These are phyloP conservation scores for Cytauxzoon felis DNA, from an alignment of 169 alveolate genomes.

Conservation along the genomic window DNA sequence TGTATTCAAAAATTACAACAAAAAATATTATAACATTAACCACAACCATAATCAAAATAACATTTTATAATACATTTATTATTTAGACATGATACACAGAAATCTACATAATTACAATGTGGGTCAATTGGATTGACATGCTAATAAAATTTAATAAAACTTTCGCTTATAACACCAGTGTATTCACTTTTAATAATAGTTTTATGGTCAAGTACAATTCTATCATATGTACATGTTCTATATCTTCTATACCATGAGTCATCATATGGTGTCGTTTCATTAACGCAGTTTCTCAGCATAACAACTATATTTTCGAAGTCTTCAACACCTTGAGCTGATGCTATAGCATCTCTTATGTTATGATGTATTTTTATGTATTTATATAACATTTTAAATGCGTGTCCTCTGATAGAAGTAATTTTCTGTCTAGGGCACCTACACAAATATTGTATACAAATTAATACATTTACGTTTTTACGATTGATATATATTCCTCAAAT, in stretches of 20 bases:
- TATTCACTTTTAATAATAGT: neutral
- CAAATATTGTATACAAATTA: no score
- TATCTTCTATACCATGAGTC: slow-evolving; percentile 12
- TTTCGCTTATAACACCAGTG: slow-evolving; percentile 6
- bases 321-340: slow-evolving; percentile 32
- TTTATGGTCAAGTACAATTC: neutral
- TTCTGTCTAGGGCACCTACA: slow-evolving; percentile 46
- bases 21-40: no score
- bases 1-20: no score
- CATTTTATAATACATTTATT: no score
- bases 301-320: slow-evolving; percentile 21
- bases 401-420: slow-evolving; percentile 37
- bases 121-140: no score
- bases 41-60: no score
- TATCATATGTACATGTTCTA: slow-evolving; percentile 5
- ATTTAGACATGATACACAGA: no score
- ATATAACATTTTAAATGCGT: slow-evolving; percentile 55
- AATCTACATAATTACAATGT: no score
- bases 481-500: slow-evolving; percentile 44
- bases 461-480: slow-evolving; percentile 21
- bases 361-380: slow-evolving; percentile 34
- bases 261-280: slow-evolving; percentile 4
- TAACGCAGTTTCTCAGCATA: slow-evolving; percentile 9
- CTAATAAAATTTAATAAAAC: no score
- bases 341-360: slow-evolving; percentile 28